Percentiles rank a stretch among this genome's conserved stretches.
Evolutionary conservation across 768 basidiomycete species (phyloP).

Genomic region (Coprinopsis cinerea): DNA sequence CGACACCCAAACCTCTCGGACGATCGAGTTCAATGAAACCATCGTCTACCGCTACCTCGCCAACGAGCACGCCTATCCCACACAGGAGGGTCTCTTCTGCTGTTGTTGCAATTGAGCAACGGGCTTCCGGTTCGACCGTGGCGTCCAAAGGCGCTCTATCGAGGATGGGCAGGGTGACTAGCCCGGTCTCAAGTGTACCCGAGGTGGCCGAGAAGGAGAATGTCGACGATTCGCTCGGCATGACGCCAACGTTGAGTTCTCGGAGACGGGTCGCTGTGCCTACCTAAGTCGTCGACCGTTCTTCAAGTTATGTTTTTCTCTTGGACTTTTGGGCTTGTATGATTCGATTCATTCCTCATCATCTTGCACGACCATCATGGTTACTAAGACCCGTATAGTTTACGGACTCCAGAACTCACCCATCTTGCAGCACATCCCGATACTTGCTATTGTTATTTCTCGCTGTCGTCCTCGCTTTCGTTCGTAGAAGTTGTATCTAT

Average conservation of each 20-base stretch:
- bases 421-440: too few relatives aligned
- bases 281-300: slow-evolving; percentile 6
- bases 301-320: background rate
- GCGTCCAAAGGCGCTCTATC: background rate
- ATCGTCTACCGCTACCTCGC: background rate
- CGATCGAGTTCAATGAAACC: slow-evolving; percentile 30
- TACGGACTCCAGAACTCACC: too few relatives aligned
- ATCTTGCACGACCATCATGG: background rate
- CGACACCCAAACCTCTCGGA: slow-evolving; percentile 34
- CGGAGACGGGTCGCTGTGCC: slow-evolving; percentile 22
- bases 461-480: slow-evolving; percentile 14
- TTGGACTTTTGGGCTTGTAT: background rate
- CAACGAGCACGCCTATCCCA: slow-evolving; percentile 26
- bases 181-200: slow-evolving; percentile 32
- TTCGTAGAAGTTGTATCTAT: slow-evolving; percentile 14
- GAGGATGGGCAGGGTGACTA: slow-evolving; percentile 17
- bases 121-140: background rate
- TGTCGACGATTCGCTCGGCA: slow-evolving; percentile 24
- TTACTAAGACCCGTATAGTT: too few relatives aligned
- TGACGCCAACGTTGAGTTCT: slow-evolving; percentile 5
- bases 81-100: slow-evolving; percentile 30
- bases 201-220: slow-evolving; percentile 61
- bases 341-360: background rate
- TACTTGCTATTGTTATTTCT: background rate
- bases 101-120: slow-evolving; percentile 13